Conservation (phyloP, 441 rosid species). For the Francoa sonchifolia region DNA sequence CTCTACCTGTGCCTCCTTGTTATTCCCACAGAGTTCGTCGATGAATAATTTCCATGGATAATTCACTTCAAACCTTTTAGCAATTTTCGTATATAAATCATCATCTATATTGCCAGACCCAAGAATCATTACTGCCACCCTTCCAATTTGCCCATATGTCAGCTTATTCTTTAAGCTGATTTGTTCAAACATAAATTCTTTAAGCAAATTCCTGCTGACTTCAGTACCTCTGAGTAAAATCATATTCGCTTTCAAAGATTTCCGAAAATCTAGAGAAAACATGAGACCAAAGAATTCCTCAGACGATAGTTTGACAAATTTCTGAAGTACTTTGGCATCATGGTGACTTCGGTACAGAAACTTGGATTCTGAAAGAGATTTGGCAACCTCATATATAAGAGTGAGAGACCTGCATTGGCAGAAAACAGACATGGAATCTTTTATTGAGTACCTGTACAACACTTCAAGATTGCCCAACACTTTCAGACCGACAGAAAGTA, state of each 20-base stretch:
- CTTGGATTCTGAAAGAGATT: slow-evolving; percentile 20
- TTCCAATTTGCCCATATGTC: slow-evolving; percentile 29
- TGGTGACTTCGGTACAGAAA: background rate
- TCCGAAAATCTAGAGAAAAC: slow-evolving; percentile 27
- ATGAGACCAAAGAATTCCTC: slow-evolving; percentile 13
- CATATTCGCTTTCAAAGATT: slow-evolving; percentile 18
- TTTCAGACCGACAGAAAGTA: slow-evolving; percentile 27
- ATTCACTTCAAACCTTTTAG: slow-evolving; percentile 8
- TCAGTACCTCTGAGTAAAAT: slow-evolving; percentile 22
- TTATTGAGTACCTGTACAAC: slow-evolving; percentile 5
- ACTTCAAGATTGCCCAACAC: slow-evolving; percentile 24
- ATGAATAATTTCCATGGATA: slow-evolving; percentile 19
- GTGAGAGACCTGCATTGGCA: slow-evolving; percentile 13
- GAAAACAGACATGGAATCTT: slow-evolving; percentile 16
- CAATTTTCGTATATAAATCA: slow-evolving; percentile 9
- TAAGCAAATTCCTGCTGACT: slow-evolving; percentile 12
- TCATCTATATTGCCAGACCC: slow-evolving; percentile 17
- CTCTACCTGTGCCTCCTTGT: no score
- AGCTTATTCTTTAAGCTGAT: slow-evolving; percentile 5
- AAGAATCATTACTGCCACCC: slow-evolving; percentile 23
- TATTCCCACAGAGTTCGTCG: slow-evolving; percentile 6
- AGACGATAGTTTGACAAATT: slow-evolving; percentile 11
- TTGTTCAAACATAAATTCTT: slow-evolving; percentile 10
- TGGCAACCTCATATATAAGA: slow-evolving; percentile 19
- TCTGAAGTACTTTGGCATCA: slow-evolving; percentile 7